A percentile compares a stretch with the other conserved stretches of the same genome.
Evolutionary conservation across 306 rosid genomes (phyloP).

Genomic region (Ziziphus jujuba): DNA sequence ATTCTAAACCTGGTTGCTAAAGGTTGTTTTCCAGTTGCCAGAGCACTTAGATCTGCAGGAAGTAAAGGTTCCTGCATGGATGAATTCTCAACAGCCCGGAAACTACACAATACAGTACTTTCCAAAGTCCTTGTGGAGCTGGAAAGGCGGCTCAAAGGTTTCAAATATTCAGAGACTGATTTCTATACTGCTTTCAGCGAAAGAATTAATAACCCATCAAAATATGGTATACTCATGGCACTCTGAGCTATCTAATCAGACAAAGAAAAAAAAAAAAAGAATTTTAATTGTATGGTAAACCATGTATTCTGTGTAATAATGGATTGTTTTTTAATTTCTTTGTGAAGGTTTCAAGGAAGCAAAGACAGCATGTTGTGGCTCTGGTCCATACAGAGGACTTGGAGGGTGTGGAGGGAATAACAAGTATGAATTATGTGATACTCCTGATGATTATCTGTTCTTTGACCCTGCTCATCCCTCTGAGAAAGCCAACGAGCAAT

Average conservation of each 20-base stretch:
- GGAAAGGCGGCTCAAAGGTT: slow-evolving; percentile 38
- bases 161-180: slow-evolving; percentile 42
- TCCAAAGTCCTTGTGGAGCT: slow-evolving; percentile 29
- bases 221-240: slow-evolving; percentile 38
- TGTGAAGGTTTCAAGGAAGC: slow-evolving; percentile 31
- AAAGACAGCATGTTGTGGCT: slow-evolving; percentile 28
- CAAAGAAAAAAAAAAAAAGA: too few relatives aligned
- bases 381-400: slow-evolving; percentile 20
- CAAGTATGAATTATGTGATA: neutral
- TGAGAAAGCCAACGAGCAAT: neutral
- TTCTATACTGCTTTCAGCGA: slow-evolving; percentile 10
- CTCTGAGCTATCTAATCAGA: neutral
- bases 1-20: slow-evolving; percentile 21
- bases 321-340: neutral
- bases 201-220: slow-evolving; percentile 37
- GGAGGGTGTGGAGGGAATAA: neutral
- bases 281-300: neutral
- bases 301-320: neutral
- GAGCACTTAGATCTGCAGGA: slow-evolving; percentile 13
- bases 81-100: slow-evolving; percentile 26
- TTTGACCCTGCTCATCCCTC: slow-evolving; percentile 14
- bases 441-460: neutral
- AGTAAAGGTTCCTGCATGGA: slow-evolving; percentile 30
- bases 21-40: slow-evolving; percentile 35
- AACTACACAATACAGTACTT: slow-evolving; percentile 45